Evolutionary conservation across 192 early-diverging fungal genomes (phyloP), one percentile per base, ranked within the genome.

Genomic region (Linnemannia elongata): DNA sequence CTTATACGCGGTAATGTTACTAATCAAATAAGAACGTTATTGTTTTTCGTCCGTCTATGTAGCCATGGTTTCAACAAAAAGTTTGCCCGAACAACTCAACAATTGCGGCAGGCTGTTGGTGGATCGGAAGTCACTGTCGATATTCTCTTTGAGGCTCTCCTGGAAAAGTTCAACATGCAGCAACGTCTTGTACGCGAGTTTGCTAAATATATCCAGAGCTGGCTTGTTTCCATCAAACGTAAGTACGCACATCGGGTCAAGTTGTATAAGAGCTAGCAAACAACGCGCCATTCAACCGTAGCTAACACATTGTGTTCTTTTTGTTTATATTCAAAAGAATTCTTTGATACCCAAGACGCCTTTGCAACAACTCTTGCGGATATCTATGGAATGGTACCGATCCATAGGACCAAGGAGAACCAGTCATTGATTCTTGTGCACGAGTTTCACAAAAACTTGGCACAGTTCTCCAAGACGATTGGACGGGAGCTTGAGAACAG

Each of bases 51-150:
- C 76, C 73, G 22, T 54, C 4, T 41, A 66, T 41, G n/a, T 88
- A 95, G 94, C 36, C 96, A 96, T 80, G 96, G 96, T 9, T 92
- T 96, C 78, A 95, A 91, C 83, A 95, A 95, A 82, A 93, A 92
- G 44, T 88, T 93, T 55, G 91, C 92, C 45, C 79, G 95, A 41
- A 91, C 92, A 49, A 92, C 93, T 0, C 94, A 94, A 63, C 89
- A 91, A 83, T 69, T 96, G 35, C 93, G 93, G 74, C 93, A 95
- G 71, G 93, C 90, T 20, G 93, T 94, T 15, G 94, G 94, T 35
- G 77, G 93, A 22, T 87, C 89, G 4, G 91, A 92, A 38, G 90
- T 86, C 60, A 87, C 90, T 1, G 90, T 89, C 35, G 94, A 95
- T 77, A 89, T 89, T 35, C 69, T 91, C n/a, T 95, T 93, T 79